phyloP scores from a whole-genome alignment of 441 rosid genomes.

The Mallotus japonicus region DNA sequence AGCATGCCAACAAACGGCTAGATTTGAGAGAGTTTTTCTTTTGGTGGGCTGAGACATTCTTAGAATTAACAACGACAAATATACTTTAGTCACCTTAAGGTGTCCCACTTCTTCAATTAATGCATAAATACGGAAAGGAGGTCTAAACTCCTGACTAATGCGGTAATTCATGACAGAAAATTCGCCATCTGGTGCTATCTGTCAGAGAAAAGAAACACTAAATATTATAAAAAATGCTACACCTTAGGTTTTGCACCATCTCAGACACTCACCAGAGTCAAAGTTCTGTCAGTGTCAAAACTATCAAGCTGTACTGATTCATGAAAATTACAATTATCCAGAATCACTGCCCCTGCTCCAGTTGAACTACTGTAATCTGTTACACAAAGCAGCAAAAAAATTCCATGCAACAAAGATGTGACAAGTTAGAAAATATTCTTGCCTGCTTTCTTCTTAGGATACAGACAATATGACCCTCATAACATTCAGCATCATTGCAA shows the following conservation, averaged over 20 bases:
- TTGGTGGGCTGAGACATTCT: not conserved
- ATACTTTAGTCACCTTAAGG: slow-evolving; percentile 46
- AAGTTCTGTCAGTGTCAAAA: slow-evolving; percentile 77
- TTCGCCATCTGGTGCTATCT: slow-evolving; percentile 95
- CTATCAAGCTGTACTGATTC: slow-evolving; percentile 84
- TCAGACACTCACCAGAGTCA: slow-evolving; percentile 59
- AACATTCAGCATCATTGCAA: not conserved
- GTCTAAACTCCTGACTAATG: slow-evolving; percentile 82
- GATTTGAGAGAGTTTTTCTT: not conserved
- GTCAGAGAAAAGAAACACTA: slow-evolving; percentile 16
- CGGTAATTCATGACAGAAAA: slow-evolving; percentile 91
- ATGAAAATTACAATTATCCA: slow-evolving; percentile 85
- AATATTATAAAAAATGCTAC: slow-evolving; percentile 8
- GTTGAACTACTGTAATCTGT: slow-evolving; percentile 76
- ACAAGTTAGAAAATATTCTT: not conserved
- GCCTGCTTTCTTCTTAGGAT: not conserved
- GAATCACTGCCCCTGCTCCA: slow-evolving; percentile 67
- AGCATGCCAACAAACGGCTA: not conserved
- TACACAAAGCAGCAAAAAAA: slow-evolving; percentile 16
- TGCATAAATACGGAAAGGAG: slow-evolving; percentile 74
- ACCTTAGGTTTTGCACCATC: not conserved
- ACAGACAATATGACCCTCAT: not conserved
- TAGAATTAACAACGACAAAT: not conserved
- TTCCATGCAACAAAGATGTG: not conserved
- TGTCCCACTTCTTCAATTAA: slow-evolving; percentile 81